phyloP scores from a whole-genome alignment of 352 stramenopile species.

The Phytophthora cactorum region DNA sequence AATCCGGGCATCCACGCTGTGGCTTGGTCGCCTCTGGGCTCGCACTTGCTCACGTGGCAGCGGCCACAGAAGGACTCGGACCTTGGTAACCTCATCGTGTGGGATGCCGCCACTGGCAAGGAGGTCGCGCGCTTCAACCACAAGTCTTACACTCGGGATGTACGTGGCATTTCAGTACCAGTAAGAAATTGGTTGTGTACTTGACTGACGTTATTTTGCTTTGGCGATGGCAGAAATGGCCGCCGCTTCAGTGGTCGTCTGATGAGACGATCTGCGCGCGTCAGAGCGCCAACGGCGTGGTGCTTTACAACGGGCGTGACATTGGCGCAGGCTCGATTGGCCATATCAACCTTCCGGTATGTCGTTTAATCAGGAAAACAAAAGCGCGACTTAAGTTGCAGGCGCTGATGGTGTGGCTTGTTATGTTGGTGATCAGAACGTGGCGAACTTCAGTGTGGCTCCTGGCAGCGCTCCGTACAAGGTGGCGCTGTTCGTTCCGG shows the following conservation, averaged over 20 bases:
- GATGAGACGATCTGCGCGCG: slow-evolving; percentile 89
- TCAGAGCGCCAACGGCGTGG: slow-evolving; percentile 76
- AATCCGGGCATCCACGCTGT: slow-evolving; percentile 82
- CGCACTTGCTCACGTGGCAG: slow-evolving; percentile 90
- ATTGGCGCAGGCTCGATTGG: slow-evolving; percentile 63
- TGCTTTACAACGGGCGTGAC: slow-evolving; percentile 79
- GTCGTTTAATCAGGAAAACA: slow-evolving; percentile 2
- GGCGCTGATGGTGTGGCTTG: slow-evolving; percentile 9
- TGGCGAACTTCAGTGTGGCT: slow-evolving; percentile 86
- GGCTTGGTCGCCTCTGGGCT: slow-evolving; percentile 83
- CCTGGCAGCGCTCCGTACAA: slow-evolving; percentile 82
- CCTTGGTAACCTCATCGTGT: slow-evolving; percentile 86
- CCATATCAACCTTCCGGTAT: slow-evolving; percentile 76
- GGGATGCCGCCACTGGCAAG: slow-evolving; percentile 63
- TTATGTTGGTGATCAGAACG: slow-evolving; percentile 50
- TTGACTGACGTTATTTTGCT: neutral
- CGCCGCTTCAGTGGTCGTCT: slow-evolving; percentile 90
- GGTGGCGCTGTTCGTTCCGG: slow-evolving; percentile 86
- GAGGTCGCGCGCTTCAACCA: slow-evolving; percentile 84
- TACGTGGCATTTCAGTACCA: slow-evolving; percentile 33
- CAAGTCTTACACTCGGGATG: slow-evolving; percentile 84
- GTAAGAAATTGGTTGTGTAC: neutral
- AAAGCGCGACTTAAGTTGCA: neutral
- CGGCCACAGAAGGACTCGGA: slow-evolving; percentile 77
- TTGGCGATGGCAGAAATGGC: slow-evolving; percentile 72